phyloP scores from a whole-genome alignment of 2,329 filamentous ascomycete genomes.

The Acrocalymma vagum region DNA sequence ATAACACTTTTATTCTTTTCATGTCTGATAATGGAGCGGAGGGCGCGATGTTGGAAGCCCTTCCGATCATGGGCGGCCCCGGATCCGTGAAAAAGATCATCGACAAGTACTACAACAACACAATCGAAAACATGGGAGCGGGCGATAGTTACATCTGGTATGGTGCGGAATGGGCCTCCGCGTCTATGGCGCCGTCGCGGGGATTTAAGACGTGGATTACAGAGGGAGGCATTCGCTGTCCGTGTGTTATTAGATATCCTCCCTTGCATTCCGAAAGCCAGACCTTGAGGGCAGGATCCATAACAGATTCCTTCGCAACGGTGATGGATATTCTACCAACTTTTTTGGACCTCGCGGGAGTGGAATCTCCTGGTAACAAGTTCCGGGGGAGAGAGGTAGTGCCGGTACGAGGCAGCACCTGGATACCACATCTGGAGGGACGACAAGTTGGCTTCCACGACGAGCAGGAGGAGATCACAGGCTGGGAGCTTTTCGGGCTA shows the following conservation, averaged over 20 bases:
- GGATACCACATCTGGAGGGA: constrained; percentile 3
- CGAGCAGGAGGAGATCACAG: constrained; percentile 5
- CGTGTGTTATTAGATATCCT: constrained; percentile 44
- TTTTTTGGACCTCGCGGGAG: constrained; percentile 44
- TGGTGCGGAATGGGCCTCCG: constrained; percentile 43
- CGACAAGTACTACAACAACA: constrained; percentile 49
- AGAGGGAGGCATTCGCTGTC: constrained; percentile 46
- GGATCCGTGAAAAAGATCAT: constrained; percentile 35
- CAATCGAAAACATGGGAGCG: constrained; percentile 45
- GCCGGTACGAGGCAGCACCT: constrained; percentile 12
- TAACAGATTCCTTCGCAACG: constrained; percentile 41
- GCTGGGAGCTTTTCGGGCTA: constrained; percentile 19
- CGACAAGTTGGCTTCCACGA: constrained; percentile 3
- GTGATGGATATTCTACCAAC: constrained; percentile 50
- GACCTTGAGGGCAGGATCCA: constrained; percentile 25
- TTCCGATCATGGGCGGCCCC: constrained; percentile 40
- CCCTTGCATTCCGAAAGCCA: not conserved
- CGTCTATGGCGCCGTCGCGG: constrained; percentile 26
- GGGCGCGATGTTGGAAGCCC: constrained; percentile 38
- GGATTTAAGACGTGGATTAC: constrained; percentile 29
- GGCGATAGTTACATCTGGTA: constrained; percentile 48
- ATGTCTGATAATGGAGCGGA: constrained; percentile 52
- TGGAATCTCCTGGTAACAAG: constrained; percentile 34
- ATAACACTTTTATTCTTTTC: constrained; percentile 48
- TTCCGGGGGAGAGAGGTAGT: constrained; percentile 35